A percentile compares a stretch with the other conserved stretches of the same genome.
phyloP scores from a whole-genome alignment of 2,329 filamentous ascomycete species.

The Gnomoniopsis sp. region DNA sequence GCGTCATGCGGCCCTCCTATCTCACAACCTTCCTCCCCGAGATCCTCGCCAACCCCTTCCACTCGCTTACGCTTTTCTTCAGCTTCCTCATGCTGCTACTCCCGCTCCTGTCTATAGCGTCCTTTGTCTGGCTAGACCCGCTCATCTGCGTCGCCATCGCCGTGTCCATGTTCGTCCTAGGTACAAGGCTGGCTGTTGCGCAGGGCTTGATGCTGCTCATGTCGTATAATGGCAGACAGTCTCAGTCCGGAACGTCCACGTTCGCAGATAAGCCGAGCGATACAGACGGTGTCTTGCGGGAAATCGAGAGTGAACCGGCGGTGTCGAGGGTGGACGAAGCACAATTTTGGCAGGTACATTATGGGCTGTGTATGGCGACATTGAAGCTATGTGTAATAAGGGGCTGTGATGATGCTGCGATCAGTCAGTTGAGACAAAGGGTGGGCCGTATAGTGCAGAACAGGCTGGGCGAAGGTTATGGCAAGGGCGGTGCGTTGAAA shows the following conservation, averaged over 20 bases:
- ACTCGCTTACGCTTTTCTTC: slow-evolving; percentile 89
- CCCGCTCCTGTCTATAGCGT: slow-evolving; percentile 74
- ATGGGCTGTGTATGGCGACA: slow-evolving; percentile 94
- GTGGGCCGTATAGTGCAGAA: slow-evolving; percentile 79
- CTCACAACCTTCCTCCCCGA: slow-evolving; percentile 78
- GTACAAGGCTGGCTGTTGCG: slow-evolving; percentile 76
- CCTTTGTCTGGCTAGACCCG: slow-evolving; percentile 81
- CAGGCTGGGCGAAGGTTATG: slow-evolving; percentile 82
- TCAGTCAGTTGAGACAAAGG: slow-evolving; percentile 71
- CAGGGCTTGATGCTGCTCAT: slow-evolving; percentile 94
- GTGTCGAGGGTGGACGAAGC: slow-evolving; percentile 82
- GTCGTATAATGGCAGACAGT: slow-evolving; percentile 62
- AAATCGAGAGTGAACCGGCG: slow-evolving; percentile 77
- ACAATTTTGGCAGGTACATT: slow-evolving; percentile 98
- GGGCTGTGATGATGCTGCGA: slow-evolving; percentile 65
- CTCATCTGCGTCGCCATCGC: slow-evolving; percentile 79
- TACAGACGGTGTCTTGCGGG: slow-evolving; percentile 69
- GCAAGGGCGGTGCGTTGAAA: slow-evolving; percentile 69
- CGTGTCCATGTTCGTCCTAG: slow-evolving; percentile 82
- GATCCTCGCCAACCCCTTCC: slow-evolving; percentile 89
- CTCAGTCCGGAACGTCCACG: not conserved
- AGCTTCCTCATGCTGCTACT: slow-evolving; percentile 71
- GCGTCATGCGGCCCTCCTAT: slow-evolving; percentile 71
- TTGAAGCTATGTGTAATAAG: slow-evolving; percentile 70
- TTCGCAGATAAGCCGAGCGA: slow-evolving; percentile 33